Evolutionary conservation across 768 basidiomycete species (phyloP).

Genomic region (Termitomyces sp.): DNA sequence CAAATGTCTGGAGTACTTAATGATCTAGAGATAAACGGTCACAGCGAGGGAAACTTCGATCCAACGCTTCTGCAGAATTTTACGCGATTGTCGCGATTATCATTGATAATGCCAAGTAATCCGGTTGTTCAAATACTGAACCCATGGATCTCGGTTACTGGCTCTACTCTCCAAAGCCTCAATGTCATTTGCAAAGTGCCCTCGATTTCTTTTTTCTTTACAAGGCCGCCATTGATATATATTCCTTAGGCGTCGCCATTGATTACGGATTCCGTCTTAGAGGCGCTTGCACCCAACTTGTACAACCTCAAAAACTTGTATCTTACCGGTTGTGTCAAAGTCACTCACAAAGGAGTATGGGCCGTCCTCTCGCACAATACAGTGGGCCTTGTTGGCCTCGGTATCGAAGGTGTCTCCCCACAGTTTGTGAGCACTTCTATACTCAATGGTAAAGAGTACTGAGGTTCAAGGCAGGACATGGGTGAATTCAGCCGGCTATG

Average conservation of each 20-base stretch:
- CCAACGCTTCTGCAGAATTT: conserved; percentile 49
- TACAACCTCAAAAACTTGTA: conserved; percentile 50
- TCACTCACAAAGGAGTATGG: conserved; percentile 59
- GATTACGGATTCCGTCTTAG: conserved; percentile 56
- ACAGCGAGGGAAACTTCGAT: conserved; percentile 52
- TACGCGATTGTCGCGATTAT: conserved; percentile 48
- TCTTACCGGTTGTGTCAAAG: conserved; percentile 65
- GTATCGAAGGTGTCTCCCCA: conserved; percentile 59
- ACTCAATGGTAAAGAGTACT: not conserved
- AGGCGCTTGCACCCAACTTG: conserved; percentile 45
- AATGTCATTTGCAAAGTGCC: conserved; percentile 68
- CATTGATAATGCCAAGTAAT: conserved; percentile 71
- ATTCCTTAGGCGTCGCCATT: conserved; percentile 48
- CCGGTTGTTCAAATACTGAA: conserved; percentile 46
- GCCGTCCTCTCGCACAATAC: conserved; percentile 42
- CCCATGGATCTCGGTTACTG: conserved; percentile 46
- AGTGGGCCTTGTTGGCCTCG: conserved; percentile 47
- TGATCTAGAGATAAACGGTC: conserved; percentile 73
- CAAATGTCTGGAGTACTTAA: conserved; percentile 34
- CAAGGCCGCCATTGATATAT: not conserved
- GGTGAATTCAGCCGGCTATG: conserved; percentile 38
- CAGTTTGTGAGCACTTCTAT: conserved; percentile 43
- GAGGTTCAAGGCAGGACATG: conserved; percentile 44
- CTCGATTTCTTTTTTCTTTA: conserved; percentile 7
- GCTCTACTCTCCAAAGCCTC: conserved; percentile 47